Conservation (phyloP, 495 filamentous ascomycete species). For the Pseudoneurospora amorphoporcata region DNA sequence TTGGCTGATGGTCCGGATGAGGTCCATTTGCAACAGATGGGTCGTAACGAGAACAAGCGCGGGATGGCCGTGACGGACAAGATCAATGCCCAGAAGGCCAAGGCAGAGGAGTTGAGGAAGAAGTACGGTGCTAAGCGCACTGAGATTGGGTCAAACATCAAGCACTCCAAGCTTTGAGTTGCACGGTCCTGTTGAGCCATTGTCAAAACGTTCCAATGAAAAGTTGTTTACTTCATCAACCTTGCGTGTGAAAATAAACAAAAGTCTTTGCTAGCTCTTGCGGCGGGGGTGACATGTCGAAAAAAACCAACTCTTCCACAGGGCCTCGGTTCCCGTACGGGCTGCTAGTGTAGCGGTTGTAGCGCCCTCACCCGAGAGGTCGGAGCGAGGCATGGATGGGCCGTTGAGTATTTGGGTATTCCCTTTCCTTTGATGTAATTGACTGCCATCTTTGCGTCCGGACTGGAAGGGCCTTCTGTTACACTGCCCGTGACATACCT, state of each 20-base stretch:
- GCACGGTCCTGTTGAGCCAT: not conserved
- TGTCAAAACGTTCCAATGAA: not conserved
- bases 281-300: not conserved
- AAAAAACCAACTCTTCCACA: not conserved
- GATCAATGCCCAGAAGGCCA: slow-evolving; percentile 53
- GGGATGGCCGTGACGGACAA: slow-evolving; percentile 51
- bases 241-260: not conserved
- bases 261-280: not conserved
- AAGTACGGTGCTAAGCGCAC: slow-evolving; percentile 43
- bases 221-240: not conserved
- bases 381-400: not conserved
- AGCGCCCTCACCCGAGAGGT: not conserved
- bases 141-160: slow-evolving; percentile 41
- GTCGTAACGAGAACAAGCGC: slow-evolving; percentile 69
- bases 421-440: not conserved
- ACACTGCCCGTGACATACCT: too few species aligned
- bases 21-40: slow-evolving; percentile 87
- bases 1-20: slow-evolving; percentile 91
- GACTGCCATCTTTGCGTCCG: not conserved
- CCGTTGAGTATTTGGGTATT: not conserved
- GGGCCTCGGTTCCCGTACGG: not conserved
- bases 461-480: too few species aligned
- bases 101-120: slow-evolving; percentile 55
- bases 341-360: not conserved
- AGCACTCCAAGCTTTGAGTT: slow-evolving; percentile 36